Evolutionary conservation across 805 yeast species (phyloP).

Genomic region (Candida boleticola): DNA sequence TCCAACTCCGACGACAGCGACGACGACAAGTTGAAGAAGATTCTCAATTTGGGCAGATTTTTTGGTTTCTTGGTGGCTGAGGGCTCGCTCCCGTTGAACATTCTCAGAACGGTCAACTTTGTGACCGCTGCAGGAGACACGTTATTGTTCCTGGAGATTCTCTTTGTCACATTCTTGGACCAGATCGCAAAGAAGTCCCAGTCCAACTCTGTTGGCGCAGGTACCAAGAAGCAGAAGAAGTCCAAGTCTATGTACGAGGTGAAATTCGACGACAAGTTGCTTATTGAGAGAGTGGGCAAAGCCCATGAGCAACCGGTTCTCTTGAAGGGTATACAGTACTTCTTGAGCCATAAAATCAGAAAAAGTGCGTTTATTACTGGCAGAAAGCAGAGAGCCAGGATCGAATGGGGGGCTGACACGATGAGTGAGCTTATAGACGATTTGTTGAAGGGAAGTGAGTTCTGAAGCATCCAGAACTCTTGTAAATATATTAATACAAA

Average conservation of each 20-base stretch:
- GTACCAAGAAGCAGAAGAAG: conserved; percentile 27
- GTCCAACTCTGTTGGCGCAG: conserved; percentile 43
- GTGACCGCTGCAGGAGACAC: conserved; percentile 65
- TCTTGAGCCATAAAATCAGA: conserved; percentile 48
- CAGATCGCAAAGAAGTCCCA: conserved; percentile 63
- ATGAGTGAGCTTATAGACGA: conserved; percentile 54
- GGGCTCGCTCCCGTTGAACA: conserved; percentile 68
- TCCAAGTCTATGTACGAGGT: conserved; percentile 26
- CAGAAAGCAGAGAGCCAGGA: conserved; percentile 52
- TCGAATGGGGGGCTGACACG: conserved; percentile 65
- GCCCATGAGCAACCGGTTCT: conserved; percentile 58
- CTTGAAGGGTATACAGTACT: conserved; percentile 64
- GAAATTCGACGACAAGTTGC: conserved; percentile 45
- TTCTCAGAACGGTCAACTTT: conserved; percentile 71
- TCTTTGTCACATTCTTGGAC: conserved; percentile 67
- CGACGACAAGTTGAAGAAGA: conserved; percentile 59
- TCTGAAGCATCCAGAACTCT: too few relatives aligned
- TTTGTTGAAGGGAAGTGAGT: conserved; percentile 16
- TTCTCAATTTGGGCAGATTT: conserved; percentile 74
- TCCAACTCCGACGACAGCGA: conserved; percentile 34
- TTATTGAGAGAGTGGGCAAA: conserved; percentile 50
- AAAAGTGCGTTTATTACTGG: conserved; percentile 50
- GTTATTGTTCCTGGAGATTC: conserved; percentile 67
- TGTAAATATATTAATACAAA: too few relatives aligned
- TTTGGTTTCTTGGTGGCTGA: conserved; percentile 76